Base-by-base conservation (phyloP, 768 basidiomycete species). In the Naganishia onofrii region DNA sequence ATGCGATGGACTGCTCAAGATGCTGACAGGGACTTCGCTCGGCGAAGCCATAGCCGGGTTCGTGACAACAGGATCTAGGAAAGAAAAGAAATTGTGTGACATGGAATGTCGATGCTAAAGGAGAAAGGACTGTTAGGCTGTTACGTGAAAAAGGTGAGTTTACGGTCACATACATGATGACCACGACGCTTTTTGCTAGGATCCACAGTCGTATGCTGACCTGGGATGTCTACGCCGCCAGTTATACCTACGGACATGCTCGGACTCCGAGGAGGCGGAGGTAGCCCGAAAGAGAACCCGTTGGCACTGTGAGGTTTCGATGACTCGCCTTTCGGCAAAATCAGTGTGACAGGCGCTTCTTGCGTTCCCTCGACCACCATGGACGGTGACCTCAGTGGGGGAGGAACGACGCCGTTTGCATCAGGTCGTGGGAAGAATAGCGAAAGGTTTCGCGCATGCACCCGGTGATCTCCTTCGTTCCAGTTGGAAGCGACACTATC, bases 11-110 rank as follows among this genome's bases (percentile, higher is more conserved):
- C 53, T n/a, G 29, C 13, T 5, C 17, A 48, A 29, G 56, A 17
- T 46, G 69, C 52, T 64, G 26, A 32, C 8, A 31, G 57, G 19
- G 26, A 23, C 28, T 26, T 58, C 46, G 5, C 23, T 31, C 6
- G 70, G 65, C 19, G 42, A 55, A 6, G 76, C 67, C 15, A 78
- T 72, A 9, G 72, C 31, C 0, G 77, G 77, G 56, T 79, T 78
- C 52, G 78, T 78, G 32, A 74, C 71, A 3, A 78, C 78, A 4
- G 92, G 92, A 74, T 94, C 92, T 52, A 97, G 88, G 78, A 96
- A 96, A 0, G 92, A 93, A 82, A 95, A 95, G 81, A 96, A 93
- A 76, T 91, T 92, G 79, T 96, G 93, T 0, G 93, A 95, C 13
- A 93, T 81, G 0, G 92, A 95, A 80, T 95, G 93, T 80, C 93